Evolutionary conservation across 2,329 filamentous ascomycete genomes (phyloP).

Genomic region (Fusarium torreyae): DNA sequence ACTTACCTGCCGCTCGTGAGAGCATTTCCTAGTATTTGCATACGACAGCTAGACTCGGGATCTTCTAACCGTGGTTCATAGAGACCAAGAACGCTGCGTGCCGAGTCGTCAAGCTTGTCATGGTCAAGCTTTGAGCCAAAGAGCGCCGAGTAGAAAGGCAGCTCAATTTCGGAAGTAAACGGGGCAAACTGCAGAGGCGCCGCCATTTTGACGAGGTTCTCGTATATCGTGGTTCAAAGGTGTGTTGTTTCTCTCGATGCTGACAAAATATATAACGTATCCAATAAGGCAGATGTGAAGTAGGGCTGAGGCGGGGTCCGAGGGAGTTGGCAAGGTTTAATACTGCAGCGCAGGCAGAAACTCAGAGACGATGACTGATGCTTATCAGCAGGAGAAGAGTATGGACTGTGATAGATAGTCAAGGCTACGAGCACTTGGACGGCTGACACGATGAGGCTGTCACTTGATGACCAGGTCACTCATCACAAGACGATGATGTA

Average conservation of each 20-base stretch:
- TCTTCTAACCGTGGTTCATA: slow-evolving; percentile 87
- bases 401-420: slow-evolving; percentile 1
- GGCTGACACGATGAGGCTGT: slow-evolving; percentile 46
- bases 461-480: slow-evolving; percentile 46
- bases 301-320: slow-evolving; percentile 38
- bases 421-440: slow-evolving; percentile 18
- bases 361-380: slow-evolving; percentile 4
- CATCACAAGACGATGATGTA: slow-evolving; percentile 47
- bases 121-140: slow-evolving; percentile 95
- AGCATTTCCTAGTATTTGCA: slow-evolving; percentile 91
- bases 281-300: slow-evolving; percentile 1
- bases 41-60: slow-evolving; percentile 83
- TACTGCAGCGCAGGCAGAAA: slow-evolving; percentile 5
- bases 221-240: not conserved
- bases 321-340: slow-evolving; percentile 30
- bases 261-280: slow-evolving; percentile 5
- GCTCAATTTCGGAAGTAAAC: slow-evolving; percentile 93
- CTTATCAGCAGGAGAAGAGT: slow-evolving; percentile 1
- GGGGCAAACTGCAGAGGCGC: slow-evolving; percentile 79
- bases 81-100: slow-evolving; percentile 85
- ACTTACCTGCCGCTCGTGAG: slow-evolving; percentile 86
- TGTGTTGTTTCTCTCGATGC: slow-evolving; percentile 8
- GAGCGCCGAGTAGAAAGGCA: slow-evolving; percentile 95
- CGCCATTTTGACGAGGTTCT: slow-evolving; percentile 61
- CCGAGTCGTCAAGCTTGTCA: slow-evolving; percentile 96